A percentile compares a stretch with the other conserved stretches of the same genome.
Evolutionary conservation across 2,329 filamentous ascomycete species (phyloP).

Genomic region (Curvularia sp.): DNA sequence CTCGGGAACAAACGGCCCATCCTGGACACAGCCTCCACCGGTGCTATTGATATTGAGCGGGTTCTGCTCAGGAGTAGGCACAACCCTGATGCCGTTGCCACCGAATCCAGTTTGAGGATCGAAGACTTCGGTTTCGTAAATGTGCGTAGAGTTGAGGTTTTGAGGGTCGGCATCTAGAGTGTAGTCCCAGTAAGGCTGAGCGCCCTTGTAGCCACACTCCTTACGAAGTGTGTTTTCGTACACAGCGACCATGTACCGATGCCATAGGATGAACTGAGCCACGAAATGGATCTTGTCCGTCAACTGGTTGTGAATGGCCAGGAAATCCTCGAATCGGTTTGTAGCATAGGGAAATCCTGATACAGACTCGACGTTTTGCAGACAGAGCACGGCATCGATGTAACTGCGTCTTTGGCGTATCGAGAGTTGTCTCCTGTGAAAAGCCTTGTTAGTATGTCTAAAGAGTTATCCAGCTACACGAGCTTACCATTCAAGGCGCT

Average conservation of each 20-base stretch:
- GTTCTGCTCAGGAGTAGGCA: conserved; percentile 33
- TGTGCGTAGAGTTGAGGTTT: conserved; percentile 20
- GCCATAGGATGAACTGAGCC: conserved; percentile 33
- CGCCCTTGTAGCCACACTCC: conserved; percentile 35
- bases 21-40: conserved; percentile 44
- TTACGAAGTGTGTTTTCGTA: conserved; percentile 34
- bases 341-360: conserved; percentile 24
- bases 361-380: conserved; percentile 24
- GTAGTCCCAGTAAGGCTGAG: conserved; percentile 49
- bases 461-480: background rate
- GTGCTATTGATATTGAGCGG: conserved; percentile 36
- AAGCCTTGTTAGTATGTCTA: background rate
- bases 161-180: conserved; percentile 30
- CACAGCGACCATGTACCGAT: conserved; percentile 32
- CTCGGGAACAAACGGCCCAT: conserved; percentile 39
- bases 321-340: conserved; percentile 36
- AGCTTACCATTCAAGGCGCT: conserved; percentile 28
- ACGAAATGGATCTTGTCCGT: conserved; percentile 36
- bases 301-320: conserved; percentile 32
- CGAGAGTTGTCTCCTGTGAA: conserved; percentile 29
- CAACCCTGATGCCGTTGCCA: conserved; percentile 43
- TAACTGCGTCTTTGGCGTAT: conserved; percentile 26
- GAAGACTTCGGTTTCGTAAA: conserved; percentile 31
- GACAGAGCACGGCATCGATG: conserved; percentile 35
- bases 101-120: conserved; percentile 41